phyloP scores from a whole-genome alignment of 2,329 filamentous ascomycete genomes.

The Tolypocladium ophioglossoides region DNA sequence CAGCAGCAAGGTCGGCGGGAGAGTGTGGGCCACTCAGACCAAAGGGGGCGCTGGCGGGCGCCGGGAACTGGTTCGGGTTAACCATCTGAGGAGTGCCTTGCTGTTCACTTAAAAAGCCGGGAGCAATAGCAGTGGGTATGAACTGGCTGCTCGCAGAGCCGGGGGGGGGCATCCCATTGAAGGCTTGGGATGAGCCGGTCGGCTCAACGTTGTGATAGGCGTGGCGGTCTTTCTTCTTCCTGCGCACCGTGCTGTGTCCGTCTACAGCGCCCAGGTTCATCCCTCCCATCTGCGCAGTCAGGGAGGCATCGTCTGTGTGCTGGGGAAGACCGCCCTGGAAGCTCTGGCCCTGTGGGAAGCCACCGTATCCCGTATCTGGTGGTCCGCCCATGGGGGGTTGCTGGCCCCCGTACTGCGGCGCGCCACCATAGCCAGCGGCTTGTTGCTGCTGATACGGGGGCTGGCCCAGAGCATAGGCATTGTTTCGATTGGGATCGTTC shows the following conservation, averaged over 20 bases:
- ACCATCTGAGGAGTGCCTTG: constrained; percentile 30
- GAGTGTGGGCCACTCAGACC: constrained; percentile 12
- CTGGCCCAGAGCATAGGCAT: constrained; percentile 40
- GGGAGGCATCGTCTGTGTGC: constrained; percentile 32
- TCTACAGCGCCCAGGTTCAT: constrained; percentile 49
- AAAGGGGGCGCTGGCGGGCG: constrained; percentile 38
- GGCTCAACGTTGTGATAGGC: constrained; percentile 82
- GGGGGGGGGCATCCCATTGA: constrained; percentile 55
- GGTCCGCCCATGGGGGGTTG: constrained; percentile 1
- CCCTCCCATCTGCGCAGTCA: constrained; percentile 67
- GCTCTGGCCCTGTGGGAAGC: constrained; percentile 19
- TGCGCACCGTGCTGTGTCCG: constrained; percentile 41
- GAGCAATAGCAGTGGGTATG: constrained; percentile 20
- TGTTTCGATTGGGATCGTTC: constrained; percentile 40
- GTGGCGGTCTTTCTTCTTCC: constrained; percentile 91
- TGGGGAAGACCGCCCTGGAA: constrained; percentile 16
- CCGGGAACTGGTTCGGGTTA: constrained; percentile 48
- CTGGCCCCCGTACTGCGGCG: constrained; percentile 5
- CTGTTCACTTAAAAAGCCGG: constrained; percentile 30
- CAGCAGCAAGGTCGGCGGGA: constrained; percentile 14
- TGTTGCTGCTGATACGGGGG: constrained; percentile 41
- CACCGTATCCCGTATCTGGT: constrained; percentile 10
- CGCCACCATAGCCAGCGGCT: constrained; percentile 14
- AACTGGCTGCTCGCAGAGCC: constrained; percentile 37
- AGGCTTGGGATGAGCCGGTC: constrained; percentile 54